Base-by-base conservation (phyloP, 495 filamentous ascomycete genomes). In the Daldinia vernicosa region DNA sequence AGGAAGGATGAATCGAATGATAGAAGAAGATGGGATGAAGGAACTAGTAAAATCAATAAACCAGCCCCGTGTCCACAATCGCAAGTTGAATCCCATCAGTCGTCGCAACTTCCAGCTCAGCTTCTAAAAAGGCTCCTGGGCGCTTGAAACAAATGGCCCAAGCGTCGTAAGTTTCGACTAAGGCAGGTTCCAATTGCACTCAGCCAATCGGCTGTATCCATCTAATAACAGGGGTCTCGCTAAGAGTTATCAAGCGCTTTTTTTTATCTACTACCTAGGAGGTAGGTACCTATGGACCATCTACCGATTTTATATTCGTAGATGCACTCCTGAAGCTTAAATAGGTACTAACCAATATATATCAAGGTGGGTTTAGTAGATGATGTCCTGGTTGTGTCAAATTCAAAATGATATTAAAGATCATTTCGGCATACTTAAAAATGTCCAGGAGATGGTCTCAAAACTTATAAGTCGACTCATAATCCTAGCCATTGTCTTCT, bases 131-230 rank as follows among this genome's bases (percentile, higher is more conserved):
- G 55, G 40, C 47, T 62, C 62, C 57, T 30, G 8, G 53, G 37
- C 40, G 55, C 71, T 76, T 76, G 75, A 76, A 75, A 76, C 75
- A 70, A 71, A 43, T 70, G 66, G 72, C 33, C 69, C 63, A 50
- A 74, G 71, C 71, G 67, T 50, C 51, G 33, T 39, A 22, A 28
- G 71, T 74, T 74, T 74, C 71, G 53, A 70, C 71, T 71, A 74
- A 65, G 30, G 62, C 71, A 67, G 62, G 57, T 74, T 67, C 63
- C 37, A 24, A 51, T 26, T 53, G 37, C 30, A 24, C 28, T 45
- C 2, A n/a, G 28, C 63, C 71, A 73, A 73, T 73, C 70, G 61
- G 66, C 35, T 35, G 37, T n/a, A 32, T 3, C 61, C 66, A 60
- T 26, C 32, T 40, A 37, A n/a, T 26, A 26, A 47, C 43, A 47